These are phyloP conservation scores for Coemansia sp. DNA, from an alignment of 192 early-diverging fungal species.

Conservation along the genomic window DNA sequence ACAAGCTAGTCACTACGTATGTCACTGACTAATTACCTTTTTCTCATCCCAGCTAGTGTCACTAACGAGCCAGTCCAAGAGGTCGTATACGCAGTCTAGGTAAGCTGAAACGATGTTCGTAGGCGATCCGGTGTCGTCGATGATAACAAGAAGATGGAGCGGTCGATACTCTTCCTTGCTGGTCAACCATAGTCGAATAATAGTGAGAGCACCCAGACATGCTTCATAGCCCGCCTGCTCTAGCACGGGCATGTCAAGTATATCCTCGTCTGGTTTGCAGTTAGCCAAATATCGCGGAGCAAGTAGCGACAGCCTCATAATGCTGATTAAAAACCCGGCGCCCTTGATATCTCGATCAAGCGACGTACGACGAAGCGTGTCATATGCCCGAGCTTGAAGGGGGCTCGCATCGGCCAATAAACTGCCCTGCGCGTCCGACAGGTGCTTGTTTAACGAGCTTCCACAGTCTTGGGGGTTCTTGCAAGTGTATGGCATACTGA, in stretches of 20 bases:
- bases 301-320: slow-evolving; percentile 33
- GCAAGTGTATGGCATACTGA: slow-evolving; percentile 26
- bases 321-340: slow-evolving; percentile 37
- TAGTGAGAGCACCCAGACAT: slow-evolving; percentile 35
- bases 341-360: slow-evolving; percentile 33
- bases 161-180: slow-evolving; percentile 49
- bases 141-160: slow-evolving; percentile 15
- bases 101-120: slow-evolving; percentile 21
- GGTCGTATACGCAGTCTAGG: slow-evolving; percentile 22
- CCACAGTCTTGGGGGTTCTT: not conserved
- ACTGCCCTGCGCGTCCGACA: slow-evolving; percentile 10
- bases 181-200: slow-evolving; percentile 42
- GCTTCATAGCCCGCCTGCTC: slow-evolving; percentile 21
- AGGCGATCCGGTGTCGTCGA: not conserved
- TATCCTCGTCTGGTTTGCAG: slow-evolving; percentile 1
- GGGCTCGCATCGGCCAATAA: slow-evolving; percentile 10
- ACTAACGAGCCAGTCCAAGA: slow-evolving; percentile 34
- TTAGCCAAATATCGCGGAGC: slow-evolving; percentile 9
- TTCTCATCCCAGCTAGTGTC: slow-evolving; percentile 32
- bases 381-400: slow-evolving; percentile 24
- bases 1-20: not conserved
- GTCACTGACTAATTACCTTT: slow-evolving; percentile 25
- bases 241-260: slow-evolving; percentile 17
- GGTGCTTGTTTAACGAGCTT: not conserved
- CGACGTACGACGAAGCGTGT: slow-evolving; percentile 27